Base-by-base conservation (phyloP, 805 yeast genomes). In the Yarrowia deformans region DNA sequence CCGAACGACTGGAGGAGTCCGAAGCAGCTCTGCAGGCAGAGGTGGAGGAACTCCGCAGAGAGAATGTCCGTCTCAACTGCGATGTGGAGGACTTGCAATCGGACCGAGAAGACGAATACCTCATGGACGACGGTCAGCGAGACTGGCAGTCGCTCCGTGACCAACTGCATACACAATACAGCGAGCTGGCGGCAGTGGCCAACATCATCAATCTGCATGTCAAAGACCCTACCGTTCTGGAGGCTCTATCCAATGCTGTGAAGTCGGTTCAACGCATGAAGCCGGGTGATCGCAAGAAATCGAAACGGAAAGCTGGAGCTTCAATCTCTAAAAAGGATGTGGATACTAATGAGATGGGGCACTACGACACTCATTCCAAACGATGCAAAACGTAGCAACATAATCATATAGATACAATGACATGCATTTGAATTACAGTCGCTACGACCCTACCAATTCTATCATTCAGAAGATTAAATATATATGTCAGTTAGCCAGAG, bases 191-290 rank as follows among this genome's bases (percentile, higher is more conserved):
- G 8, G 66, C 66, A 13, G 66, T 60, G 8, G 66, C 66, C 43
- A 60, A 60, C 42, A 45, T 60, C 35, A 60, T 60, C 42, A 60
- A 60, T 19, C 40, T 45, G 52, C 66, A 60, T 60, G 52, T 60
- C 32, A 43, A 39, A 4, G 66, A 60, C 18, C 8, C 18, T 2
- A 19, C 40, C 14, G 52, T 60, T n/a, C 19, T 60, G 66, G 46
- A 43, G 18, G 66, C 66, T 45, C 52, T 60, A 4, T 18, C 52
- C 2, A 60, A 60, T 34, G 66, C 66, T 12, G 66, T 60, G 18
- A 45, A 60, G 42, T 60, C 66, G 34, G 66, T 60, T 18, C 50
- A 45, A 13, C 23, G n/a, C 14, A n/a, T 32, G 52, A 45, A 60
- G 7, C 32, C 12, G 4, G 29, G 52, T 12, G 49, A 56, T 8